Evolutionary conservation across 306 rosid genomes (phyloP), one percentile per base, ranked within the genome.

Genomic region (Medicago lupulina): DNA sequence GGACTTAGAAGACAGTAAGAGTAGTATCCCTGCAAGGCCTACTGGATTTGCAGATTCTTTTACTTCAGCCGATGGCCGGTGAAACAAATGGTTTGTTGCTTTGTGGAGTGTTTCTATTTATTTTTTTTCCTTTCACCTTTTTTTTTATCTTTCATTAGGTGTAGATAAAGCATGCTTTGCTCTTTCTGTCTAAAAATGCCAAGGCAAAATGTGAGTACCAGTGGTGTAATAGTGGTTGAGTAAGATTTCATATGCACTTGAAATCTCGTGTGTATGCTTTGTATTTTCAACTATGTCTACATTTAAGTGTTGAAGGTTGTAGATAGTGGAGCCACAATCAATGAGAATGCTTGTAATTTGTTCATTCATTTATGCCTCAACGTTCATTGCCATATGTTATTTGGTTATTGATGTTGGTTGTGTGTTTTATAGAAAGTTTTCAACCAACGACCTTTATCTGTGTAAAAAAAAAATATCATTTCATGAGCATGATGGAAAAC

Each of bases 21-120:
- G 97, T 25, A 96, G 99, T 66, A 96, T 96, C 74, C 99, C 99
- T 3, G 89, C 97, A 19, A 89, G 98, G 79, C 99, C 99, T 50
- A 83, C 91, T 14, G 99, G 98, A 62, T 92, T 92, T 80, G 99
- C 99, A 2, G 97, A 92, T 19, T 92, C 99, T 64, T 96, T 96
- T 79, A 96, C 98, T 69, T 92, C 99, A 19, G 87, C 88, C 7
- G 99, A 96, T 84, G 99, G 99, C 68, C 92, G 98, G 74, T 95
- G 82, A 91, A 82, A 50, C 69, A 82, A 81, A 83, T 71, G 76
- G 83, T 75, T 23, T 38, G 82, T 74, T 85, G 68, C 69, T 73
- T 65, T 64, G 43, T 25, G 53, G 74, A 51, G 23, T 71, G 76
- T 66, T 46, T 46, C 49, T 68, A 41, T 83, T 60, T 39, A 38